Base-by-base conservation (phyloP, 805 yeast genomes). In the Starmera pachycereana region DNA sequence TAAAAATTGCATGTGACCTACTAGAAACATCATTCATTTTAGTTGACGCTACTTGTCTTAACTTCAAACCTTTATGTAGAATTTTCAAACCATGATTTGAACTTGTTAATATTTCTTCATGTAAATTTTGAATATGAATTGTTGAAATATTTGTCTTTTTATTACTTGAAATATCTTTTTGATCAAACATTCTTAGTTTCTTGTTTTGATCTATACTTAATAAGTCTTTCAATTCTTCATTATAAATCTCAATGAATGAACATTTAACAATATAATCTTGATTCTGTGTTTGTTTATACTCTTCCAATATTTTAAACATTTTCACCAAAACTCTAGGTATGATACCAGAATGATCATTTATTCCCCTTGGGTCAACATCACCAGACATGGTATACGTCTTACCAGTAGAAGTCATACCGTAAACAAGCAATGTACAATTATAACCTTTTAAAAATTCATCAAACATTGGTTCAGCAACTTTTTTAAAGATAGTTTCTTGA, bases 391-490 rank as follows among this genome's bases (percentile, higher is more conserved):
- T 68, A 54, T 77, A 78, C 0, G 96, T 86, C 52, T 86, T 87
- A 22, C 95, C 95, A 0, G 95, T 83, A 1, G 95, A 92, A 0
- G 95, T 87, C 70, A 86, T 94, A 6, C 96, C 96, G 60, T 88
- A 88, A 0, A 92, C 95, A 48, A 87, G 68, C 27, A 86, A 71
- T 0, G 95, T 82, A 48, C 88, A 86, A 54, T 85, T 86, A 54
- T 79, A 82, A 16, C 90, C 94, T 39, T 69, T 63, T 42, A 87
- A 61, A 43, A 87, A 71, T 45, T 89, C 95, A 22, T 71, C 68
- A 37, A 81, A 68, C 40, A 78, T 58, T 11, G 79, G 79, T 29
- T 70, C 62, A 0, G 89, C 94, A 14, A 81, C 80, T 22, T 73
- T 73, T 18, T 78, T 74, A 49, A 79, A 88, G 1, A 88, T 57